A percentile compares a stretch with the other conserved stretches of the same genome.
These are phyloP conservation scores for Rhizopogon vulgaris DNA, from an alignment of 768 basidiomycete species.

Conservation along the genomic window DNA sequence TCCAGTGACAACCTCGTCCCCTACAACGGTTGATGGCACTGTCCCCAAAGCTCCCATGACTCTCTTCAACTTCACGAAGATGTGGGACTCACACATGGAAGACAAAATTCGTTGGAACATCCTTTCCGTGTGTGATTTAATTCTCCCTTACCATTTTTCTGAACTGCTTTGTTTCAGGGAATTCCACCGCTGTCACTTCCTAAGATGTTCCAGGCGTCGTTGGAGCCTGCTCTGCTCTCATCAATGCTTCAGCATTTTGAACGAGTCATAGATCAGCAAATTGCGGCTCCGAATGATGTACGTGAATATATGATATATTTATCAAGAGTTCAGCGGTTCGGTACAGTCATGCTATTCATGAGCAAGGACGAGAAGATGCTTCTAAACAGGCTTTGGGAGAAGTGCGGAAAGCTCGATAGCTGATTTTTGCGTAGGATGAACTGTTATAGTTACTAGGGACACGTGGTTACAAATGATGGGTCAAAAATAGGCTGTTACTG, in stretches of 20 bases:
- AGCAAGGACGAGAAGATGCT: constrained; percentile 46
- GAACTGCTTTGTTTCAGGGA: constrained; percentile 29
- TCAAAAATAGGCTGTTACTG: no score
- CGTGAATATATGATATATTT: constrained; percentile 49
- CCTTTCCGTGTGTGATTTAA: constrained; percentile 42
- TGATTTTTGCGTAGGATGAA: neutral
- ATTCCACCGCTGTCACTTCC: constrained; percentile 54
- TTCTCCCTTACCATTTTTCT: neutral
- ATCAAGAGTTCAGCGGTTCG: constrained; percentile 52
- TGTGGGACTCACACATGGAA: constrained; percentile 44
- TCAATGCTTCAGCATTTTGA: constrained; percentile 50
- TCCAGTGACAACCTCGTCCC: neutral
- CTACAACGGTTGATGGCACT: constrained; percentile 1
- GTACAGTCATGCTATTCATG: constrained; percentile 59
- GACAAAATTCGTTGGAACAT: constrained; percentile 49
- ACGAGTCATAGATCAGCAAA: constrained; percentile 20
- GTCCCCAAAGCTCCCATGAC: constrained; percentile 31
- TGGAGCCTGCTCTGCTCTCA: constrained; percentile 59
- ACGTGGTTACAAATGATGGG: neutral
- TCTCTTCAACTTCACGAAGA: constrained; percentile 56
- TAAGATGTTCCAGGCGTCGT: constrained; percentile 57
- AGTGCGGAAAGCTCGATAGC: constrained; percentile 19
- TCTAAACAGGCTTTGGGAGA: constrained; percentile 41
- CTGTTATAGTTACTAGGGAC: neutral
- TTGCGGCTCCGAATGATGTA: constrained; percentile 15